A percentile compares a stretch with the other conserved stretches of the same genome.
phyloP scores from a whole-genome alignment of 106 monocot genomes.

The Dendrobium chrysotoxum region DNA sequence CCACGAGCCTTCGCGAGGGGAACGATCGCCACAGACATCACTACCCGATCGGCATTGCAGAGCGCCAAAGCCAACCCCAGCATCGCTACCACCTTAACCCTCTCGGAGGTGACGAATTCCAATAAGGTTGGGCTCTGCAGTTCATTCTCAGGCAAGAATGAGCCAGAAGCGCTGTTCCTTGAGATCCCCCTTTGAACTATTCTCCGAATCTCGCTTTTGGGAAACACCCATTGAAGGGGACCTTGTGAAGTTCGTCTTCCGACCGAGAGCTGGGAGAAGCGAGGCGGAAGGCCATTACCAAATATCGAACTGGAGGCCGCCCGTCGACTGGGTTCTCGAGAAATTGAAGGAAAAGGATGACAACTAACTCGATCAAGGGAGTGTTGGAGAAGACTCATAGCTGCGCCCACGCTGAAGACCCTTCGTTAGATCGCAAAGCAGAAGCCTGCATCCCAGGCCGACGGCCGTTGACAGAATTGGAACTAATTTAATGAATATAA shows the following conservation, averaged over 20 bases:
- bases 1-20: slow-evolving; percentile 66
- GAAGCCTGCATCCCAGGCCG: too few species aligned
- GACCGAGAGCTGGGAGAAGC: neutral
- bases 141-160: slow-evolving; percentile 25
- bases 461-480: too few species aligned
- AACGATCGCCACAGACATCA: slow-evolving; percentile 96
- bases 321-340: slow-evolving; percentile 2
- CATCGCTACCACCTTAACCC: slow-evolving; percentile 89
- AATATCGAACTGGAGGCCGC: neutral
- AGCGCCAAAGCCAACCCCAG: slow-evolving; percentile 77
- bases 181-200: slow-evolving; percentile 12
- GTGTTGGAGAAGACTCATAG: neutral
- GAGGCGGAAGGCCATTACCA: neutral
- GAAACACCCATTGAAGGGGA: neutral
- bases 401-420: neutral
- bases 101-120: slow-evolving; percentile 89
- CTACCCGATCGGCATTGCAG: slow-evolving; percentile 94
- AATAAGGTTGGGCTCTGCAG: slow-evolving; percentile 27
- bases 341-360: neutral
- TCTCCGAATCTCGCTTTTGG: neutral
- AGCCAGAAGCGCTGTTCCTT: neutral
- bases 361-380: slow-evolving; percentile 4
- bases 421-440: too few species aligned
- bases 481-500: too few species aligned
- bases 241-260: neutral